These are phyloP conservation scores for Hypoxylon crocopeplum DNA, from an alignment of 495 filamentous ascomycete genomes.

Conservation along the genomic window DNA sequence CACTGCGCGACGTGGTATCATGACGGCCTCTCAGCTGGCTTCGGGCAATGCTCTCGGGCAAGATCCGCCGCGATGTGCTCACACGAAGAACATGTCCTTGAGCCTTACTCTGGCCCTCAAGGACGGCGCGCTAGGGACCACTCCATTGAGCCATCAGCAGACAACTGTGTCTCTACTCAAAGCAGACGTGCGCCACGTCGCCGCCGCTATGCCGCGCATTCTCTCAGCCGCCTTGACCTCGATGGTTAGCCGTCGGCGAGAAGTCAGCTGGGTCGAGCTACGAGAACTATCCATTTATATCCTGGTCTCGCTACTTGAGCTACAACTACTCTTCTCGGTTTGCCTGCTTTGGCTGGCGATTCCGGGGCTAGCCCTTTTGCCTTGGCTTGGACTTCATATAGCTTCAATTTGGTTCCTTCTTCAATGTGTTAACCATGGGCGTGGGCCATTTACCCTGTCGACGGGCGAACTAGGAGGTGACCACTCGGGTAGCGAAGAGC, in stretches of 20 bases:
- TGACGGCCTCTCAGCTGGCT: slow-evolving; percentile 5
- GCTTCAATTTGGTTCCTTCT: slow-evolving; percentile 27
- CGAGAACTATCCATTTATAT: slow-evolving; percentile 28
- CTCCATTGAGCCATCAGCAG: slow-evolving; percentile 40
- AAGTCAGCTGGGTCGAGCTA: slow-evolving; percentile 33
- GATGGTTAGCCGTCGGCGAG: slow-evolving; percentile 1
- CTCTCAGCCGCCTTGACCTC: slow-evolving; percentile 25
- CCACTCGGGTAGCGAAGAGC: slow-evolving; percentile 28
- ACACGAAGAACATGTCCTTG: slow-evolving; percentile 5
- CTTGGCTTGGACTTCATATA: slow-evolving; percentile 29
- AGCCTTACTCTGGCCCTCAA: slow-evolving; percentile 33
- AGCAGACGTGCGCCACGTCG: slow-evolving; percentile 35
- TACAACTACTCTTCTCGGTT: slow-evolving; percentile 37
- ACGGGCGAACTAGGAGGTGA: slow-evolving; percentile 35
- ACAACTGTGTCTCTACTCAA: slow-evolving; percentile 29
- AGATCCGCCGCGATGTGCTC: not conserved
- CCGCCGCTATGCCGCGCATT: slow-evolving; percentile 31
- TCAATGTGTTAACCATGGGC: slow-evolving; percentile 4
- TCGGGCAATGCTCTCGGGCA: not conserved
- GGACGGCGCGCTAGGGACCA: slow-evolving; percentile 47
- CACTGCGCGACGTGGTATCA: slow-evolving; percentile 4
- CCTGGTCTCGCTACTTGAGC: slow-evolving; percentile 38
- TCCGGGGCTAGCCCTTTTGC: slow-evolving; percentile 39
- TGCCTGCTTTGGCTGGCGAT: slow-evolving; percentile 40
- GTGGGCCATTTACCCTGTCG: slow-evolving; percentile 4